Base-by-base conservation (phyloP, 2,329 filamentous ascomycete species). In the Capronia coronata region DNA sequence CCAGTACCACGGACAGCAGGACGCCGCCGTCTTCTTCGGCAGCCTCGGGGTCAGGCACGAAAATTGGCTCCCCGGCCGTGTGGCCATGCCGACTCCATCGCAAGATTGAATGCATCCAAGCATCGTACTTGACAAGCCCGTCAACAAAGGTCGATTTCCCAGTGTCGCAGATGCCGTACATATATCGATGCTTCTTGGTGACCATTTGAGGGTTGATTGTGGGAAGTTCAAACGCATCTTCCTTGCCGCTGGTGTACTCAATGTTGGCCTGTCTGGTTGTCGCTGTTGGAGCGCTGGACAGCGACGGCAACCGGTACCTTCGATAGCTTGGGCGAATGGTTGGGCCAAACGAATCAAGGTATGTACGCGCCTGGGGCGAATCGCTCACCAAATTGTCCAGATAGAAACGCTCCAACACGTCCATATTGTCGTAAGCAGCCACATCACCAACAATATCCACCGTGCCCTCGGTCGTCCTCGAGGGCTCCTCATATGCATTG, bases 401-500 rank as follows among this genome's bases (percentile, higher is more conserved):
- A 68, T 87, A 88, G 53, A 88, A 78, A 6, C 70, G 70, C 22
- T 79, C 73, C 30, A 93, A 69, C 13, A 89, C 71, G 49, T 87
- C 80, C 0, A 77, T 67, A 44, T 78, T 83, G 0, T 78, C 72
- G 61, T 84, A 89, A 44, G 77, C 70, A 23, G 82, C 67, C 1
- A 84, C 63, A 53, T 94, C 87, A 47, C 83, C 79, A 23, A 81
- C 70, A 14, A 93, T 72, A 51, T 82, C 73, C 3, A 68, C 67
- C n/a, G 72, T 68, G 4, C 66, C 67, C 23, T 68, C 64, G 0
- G 61, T 52, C 21, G 64, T 46, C 3, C 14, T 35, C 0, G 66
- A 70, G 0, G 65, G 58, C 55, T 86, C 77, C 60, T 91, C 85
- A 63, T 82, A 93, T 0, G 86, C 78, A 58, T 94, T 94, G 62